phyloP scores from a whole-genome alignment of 805 yeast species.

The Metschnikowia vanudenii region DNA sequence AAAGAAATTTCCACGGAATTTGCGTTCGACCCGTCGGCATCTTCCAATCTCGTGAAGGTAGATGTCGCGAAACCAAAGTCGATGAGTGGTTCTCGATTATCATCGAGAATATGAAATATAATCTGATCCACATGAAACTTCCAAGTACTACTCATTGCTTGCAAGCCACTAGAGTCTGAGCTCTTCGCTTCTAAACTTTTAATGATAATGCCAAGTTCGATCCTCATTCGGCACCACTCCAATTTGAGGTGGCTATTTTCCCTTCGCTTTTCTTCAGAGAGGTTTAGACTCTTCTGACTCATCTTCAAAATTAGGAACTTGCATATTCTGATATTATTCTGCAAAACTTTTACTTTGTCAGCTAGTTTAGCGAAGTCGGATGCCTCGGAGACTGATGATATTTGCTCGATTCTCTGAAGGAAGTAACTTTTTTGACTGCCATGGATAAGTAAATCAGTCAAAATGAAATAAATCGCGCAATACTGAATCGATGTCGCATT shows the following conservation, averaged over 20 bases:
- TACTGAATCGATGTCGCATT: conserved; percentile 41
- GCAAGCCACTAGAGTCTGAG: conserved; percentile 9
- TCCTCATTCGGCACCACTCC: conserved; percentile 32
- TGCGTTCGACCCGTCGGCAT: conserved; percentile 63
- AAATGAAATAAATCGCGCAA: conserved; percentile 33
- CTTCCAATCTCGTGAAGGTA: conserved; percentile 58
- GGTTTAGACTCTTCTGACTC: conserved; percentile 31
- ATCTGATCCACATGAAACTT: conserved; percentile 55
- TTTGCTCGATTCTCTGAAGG: conserved; percentile 41
- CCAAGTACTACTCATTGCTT: conserved; percentile 16
- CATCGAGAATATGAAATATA: conserved; percentile 66
- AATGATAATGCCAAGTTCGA: conserved; percentile 37
- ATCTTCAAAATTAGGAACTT: conserved; percentile 40
- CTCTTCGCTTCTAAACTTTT: conserved; percentile 15
- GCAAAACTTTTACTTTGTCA: conserved; percentile 29
- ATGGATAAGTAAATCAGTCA: conserved; percentile 36
- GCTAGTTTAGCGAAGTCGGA: conserved; percentile 38
- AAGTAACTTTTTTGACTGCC: conserved; percentile 27
- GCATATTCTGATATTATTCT: conserved; percentile 29
- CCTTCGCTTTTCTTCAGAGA: conserved; percentile 22
- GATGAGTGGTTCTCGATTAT: conserved; percentile 59
- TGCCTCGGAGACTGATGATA: conserved; percentile 36
- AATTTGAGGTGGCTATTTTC: conserved; percentile 27
- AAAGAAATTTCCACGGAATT: conserved; percentile 58
- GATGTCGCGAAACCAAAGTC: conserved; percentile 67